Base-by-base conservation (phyloP, 352 stramenopile genomes). In the Peronospora destructor region DNA sequence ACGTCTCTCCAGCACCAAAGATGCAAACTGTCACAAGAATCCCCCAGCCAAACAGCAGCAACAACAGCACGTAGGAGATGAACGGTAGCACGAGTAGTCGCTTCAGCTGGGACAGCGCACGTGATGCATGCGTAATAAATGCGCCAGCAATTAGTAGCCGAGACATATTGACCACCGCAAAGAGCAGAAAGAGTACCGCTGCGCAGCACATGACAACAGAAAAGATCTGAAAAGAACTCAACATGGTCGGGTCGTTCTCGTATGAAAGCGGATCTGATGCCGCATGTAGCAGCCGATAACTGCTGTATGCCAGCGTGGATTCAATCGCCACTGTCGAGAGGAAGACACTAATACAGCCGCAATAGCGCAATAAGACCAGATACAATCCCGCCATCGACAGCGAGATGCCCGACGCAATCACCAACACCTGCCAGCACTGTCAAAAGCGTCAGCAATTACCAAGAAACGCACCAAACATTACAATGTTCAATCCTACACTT, bases 71-170 rank as follows among this genome's bases (percentile, higher is more conserved):
- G 19, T 74, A 86, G 19, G 77, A 73, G 12, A 88, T 59, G 39
- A 92, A 87, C 17, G 78, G 77, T 34, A 92, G 58, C 19, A 90
- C 41, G 0, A 87, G 53, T 19, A 92, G 58, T 11, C 76, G 64
- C 53, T 82, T 78, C 4, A 92, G 53, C 40, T 92, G 66, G 7
- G 71, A 64, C 11, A 90, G 49, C 10, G 79, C 73, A n/a, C 66
- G 65, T 11, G 77, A 85, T 11, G 76, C 78, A 49, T 87, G 80
- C 1, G 73, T 84, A 54, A 92, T 88, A 58, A 90, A 92, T 13
- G 71, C 76, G 0, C 75, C 81, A 5, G 77, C 81, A 2, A 92
- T 59, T 29, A 92, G 43, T 12, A 90, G 38, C 4, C 78, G 61
- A 0, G 73, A 76, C 43, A 92, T 63, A 56, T 85, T 80, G 40